Percentiles rank a stretch among this genome's conserved stretches.
Conservation (phyloP, 2,329 filamentous ascomycete genomes). For the Exophiala sideris region DNA sequence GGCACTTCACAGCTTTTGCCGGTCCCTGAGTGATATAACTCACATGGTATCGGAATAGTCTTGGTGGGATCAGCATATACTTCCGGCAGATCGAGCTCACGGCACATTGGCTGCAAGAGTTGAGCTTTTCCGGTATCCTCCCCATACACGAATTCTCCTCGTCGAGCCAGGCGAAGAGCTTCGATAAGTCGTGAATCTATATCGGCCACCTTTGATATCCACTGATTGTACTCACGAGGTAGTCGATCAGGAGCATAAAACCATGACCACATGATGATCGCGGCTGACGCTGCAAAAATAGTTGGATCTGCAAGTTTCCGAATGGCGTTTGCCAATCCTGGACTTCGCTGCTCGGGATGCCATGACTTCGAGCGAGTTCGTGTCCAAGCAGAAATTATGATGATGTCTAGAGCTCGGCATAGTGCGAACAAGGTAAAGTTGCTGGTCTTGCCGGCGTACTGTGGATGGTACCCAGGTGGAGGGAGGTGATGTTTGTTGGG, state of each 20-base stretch:
- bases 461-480: constrained; percentile 27
- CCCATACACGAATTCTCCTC: constrained; percentile 66
- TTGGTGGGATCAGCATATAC: constrained; percentile 69
- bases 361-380: constrained; percentile 36
- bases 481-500: constrained; percentile 20
- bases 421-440: constrained; percentile 78
- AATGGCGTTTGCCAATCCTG: constrained; percentile 38
- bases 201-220: constrained; percentile 74
- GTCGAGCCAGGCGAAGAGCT: constrained; percentile 65
- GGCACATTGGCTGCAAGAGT: constrained; percentile 68
- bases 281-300: constrained; percentile 69
- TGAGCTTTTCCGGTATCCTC: constrained; percentile 67
- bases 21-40: constrained; percentile 77
- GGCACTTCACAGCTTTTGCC: constrained; percentile 73
- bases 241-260: constrained; percentile 71
- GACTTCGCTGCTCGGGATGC: constrained; percentile 28
- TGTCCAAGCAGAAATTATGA: constrained; percentile 65
- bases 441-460: constrained; percentile 67
- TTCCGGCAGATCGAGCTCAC: constrained; percentile 65
- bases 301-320: constrained; percentile 59
- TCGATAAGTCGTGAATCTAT: constrained; percentile 72
- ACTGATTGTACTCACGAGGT: constrained; percentile 71
- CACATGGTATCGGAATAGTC: constrained; percentile 72
- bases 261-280: constrained; percentile 85
- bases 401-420: constrained; percentile 68